Base-by-base conservation (phyloP, 306 rosid species). In the Cicer cuneatum region DNA sequence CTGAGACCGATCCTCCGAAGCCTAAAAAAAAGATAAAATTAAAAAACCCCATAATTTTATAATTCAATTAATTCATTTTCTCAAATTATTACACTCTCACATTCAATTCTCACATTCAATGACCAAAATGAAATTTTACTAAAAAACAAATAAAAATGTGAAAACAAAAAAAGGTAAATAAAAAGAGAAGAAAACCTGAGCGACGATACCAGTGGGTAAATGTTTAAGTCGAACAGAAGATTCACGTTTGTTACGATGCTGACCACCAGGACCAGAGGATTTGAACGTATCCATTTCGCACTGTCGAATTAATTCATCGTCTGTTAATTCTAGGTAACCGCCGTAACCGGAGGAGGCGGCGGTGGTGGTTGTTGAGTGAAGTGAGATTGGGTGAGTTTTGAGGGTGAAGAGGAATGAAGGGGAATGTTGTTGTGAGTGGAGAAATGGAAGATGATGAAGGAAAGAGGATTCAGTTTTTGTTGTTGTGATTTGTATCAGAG, bases 191-290 rank as follows among this genome's bases (percentile, higher is more conserved):
- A 12, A 14, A 53, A 91, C 97, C 92, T 93, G 96, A 7, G 96
- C 91, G 35, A 84, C 69, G 53, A 94, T 80, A 5, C 95, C 96
- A 29, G 97, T 88, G 48, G 98, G 98, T 33, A 87, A 67, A 84
- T 94, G 98, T 76, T 88, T 89, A 65, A 94, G 83, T 16, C 98
- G 89, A n/a, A 94, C 97, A 2, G 97, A 87, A 12, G 96, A 77
- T 52, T 94, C 98, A 10, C 95, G 88, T 86, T 91, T 91, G 87
- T 94, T 94, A 39, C 98, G 97, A 80, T 94, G 97, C 72, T 94
- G 98, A 18, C 98, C 98, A 2, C 98, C 98, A 0, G 98, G 92
- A 18, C 97, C 98, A 0, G 96, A 88, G 4, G 95, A 9, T 80
- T 85, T 94, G 81, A 89, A 94, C 12, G 96, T 91, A 6, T 49